phyloP scores from a whole-genome alignment of 495 filamentous ascomycete species.

The Penicillium maclennaniae region DNA sequence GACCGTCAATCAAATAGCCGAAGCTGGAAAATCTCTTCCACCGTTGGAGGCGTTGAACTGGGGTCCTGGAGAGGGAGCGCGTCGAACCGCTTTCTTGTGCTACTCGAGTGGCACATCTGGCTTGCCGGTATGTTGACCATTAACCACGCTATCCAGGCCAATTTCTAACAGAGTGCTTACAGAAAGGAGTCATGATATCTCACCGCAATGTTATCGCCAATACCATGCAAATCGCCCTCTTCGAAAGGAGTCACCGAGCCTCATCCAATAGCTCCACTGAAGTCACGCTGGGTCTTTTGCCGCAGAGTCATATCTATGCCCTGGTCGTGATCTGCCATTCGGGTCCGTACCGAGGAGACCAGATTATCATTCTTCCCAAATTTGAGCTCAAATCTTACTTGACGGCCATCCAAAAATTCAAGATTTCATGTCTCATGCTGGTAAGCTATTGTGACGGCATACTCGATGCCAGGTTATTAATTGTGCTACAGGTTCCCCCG shows the following conservation, averaged over 20 bases:
- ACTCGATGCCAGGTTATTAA: not conserved
- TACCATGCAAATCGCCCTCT: constrained; percentile 57
- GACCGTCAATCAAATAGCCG: constrained; percentile 66
- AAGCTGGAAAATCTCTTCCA: constrained; percentile 58
- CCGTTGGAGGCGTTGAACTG: constrained; percentile 63
- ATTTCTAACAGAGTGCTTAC: not conserved
- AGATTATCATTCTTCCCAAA: constrained; percentile 75
- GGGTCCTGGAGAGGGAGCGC: constrained; percentile 69
- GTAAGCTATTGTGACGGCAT: constrained; percentile 35
- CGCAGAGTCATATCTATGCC: constrained; percentile 83
- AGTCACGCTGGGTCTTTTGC: constrained; percentile 67
- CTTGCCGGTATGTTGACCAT: constrained; percentile 55
- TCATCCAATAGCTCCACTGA: constrained; percentile 48
- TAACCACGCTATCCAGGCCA: not conserved
- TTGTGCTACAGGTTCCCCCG: constrained; percentile 61
- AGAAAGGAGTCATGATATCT: constrained; percentile 96
- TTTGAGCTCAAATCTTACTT: constrained; percentile 71
- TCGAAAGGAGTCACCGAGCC: constrained; percentile 48
- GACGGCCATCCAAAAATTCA: constrained; percentile 64
- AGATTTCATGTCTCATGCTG: constrained; percentile 66
- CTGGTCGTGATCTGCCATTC: constrained; percentile 73
- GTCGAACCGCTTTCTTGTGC: constrained; percentile 78
- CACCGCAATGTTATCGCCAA: constrained; percentile 89
- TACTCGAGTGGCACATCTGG: constrained; percentile 90
- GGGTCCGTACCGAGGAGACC: constrained; percentile 69